Base-by-base conservation (phyloP, 106 monocot species). In the Platanthera zijinensis region DNA sequence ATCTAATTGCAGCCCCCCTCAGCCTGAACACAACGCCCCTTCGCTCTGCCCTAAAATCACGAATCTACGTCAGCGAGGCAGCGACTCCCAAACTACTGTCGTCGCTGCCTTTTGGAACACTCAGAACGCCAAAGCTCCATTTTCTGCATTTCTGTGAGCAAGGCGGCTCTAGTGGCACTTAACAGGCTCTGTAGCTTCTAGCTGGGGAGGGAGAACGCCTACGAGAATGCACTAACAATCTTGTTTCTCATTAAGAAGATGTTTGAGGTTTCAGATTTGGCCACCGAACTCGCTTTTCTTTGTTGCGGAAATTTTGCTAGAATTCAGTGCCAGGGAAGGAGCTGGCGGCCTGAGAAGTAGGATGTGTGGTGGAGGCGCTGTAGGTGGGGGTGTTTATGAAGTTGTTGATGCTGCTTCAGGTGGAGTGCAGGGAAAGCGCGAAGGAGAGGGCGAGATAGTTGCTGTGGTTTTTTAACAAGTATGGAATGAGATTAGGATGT, bases 321-420 rank as follows among this genome's bases (percentile, higher is more conserved):
- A 70, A 54, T n/a, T n/a, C 57, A 21, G 12, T 56, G 48, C 13
- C 22, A 53, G 50, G 28, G 21, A 51, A 52, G 68, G 64, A 45
- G 68, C 2, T 15, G 10, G 68, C 5, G 30, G 68, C 3, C 18
- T 39, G 10, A 17, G 69, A 22, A 64, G 69, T 32, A 7, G 71
- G 62, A 56, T 70, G 17, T 21, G 75, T 48, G 69, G 80, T 49
- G 53, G 84, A 84, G 73, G 90, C 90, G 47, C 18, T 85, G 11
- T 73, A 77, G 50, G 74, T 83, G 9, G 90, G 90, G n/a, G 90
- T 80, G 10, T 87, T 89, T 69, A 86, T 84, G 77, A 89, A 89
- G 84, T 75, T 87, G 49, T 39, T 90, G 78, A 82, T 90, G 63
- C 78, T 87, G 73, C 51, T 89, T 70, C 87, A 87, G 83, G 78